Conservation (phyloP, 495 filamentous ascomycete species). For the Viridothelium virens region DNA sequence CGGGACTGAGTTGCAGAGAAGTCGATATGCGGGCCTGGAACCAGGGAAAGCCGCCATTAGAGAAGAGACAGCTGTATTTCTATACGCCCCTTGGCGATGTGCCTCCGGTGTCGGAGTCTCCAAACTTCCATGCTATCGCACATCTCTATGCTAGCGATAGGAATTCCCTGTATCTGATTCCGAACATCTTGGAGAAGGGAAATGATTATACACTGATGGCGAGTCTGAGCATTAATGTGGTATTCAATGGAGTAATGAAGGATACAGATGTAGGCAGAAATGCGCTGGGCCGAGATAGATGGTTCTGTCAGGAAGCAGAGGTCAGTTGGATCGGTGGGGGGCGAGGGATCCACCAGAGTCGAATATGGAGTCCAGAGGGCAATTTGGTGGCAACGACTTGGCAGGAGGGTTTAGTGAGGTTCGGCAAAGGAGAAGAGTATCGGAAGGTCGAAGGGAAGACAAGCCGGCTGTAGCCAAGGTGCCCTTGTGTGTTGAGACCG, state of each 20-base stretch:
- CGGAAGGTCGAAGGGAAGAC: not conserved
- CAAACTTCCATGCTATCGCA: constrained; percentile 53
- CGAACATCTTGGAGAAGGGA: constrained; percentile 52
- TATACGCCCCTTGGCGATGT: constrained; percentile 46
- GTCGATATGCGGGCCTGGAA: constrained; percentile 56
- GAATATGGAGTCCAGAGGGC: constrained; percentile 56
- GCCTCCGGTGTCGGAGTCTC: constrained; percentile 18
- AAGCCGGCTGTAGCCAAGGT: not conserved
- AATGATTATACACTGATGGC: constrained; percentile 46
- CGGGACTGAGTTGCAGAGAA: constrained; percentile 54
- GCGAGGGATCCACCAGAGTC: constrained; percentile 52
- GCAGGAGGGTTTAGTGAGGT: constrained; percentile 49
- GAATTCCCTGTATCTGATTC: constrained; percentile 58
- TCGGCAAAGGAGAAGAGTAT: constrained; percentile 9
- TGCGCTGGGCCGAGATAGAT: constrained; percentile 40
- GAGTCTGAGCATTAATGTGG: constrained; percentile 54
- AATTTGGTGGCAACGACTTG: constrained; percentile 55
- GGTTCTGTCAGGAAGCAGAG: constrained; percentile 63
- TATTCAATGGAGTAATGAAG: constrained; percentile 47
- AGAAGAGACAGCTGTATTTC: constrained; percentile 51
- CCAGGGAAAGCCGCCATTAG: constrained; percentile 39
- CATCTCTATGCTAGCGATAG: constrained; percentile 63
- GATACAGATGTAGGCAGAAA: constrained; percentile 36
- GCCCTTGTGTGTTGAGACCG: not conserved
- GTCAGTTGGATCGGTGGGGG: constrained; percentile 50